A percentile compares a stretch with the other conserved stretches of the same genome.
Evolutionary conservation across 177 flowering plant species (phyloP).

Genomic region (Vitis hybrid): DNA sequence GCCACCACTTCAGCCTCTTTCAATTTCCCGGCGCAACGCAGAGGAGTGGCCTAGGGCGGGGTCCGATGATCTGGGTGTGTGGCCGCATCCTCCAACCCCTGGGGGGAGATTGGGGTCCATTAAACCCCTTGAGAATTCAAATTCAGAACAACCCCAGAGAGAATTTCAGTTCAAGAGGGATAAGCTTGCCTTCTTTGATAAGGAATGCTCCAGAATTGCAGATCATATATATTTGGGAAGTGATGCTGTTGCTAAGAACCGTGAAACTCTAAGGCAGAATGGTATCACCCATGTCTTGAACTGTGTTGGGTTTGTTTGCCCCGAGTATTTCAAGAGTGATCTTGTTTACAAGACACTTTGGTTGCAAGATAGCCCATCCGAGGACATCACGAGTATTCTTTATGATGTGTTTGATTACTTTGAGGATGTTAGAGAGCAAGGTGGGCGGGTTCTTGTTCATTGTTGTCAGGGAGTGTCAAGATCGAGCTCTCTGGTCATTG

Average conservation of each 20-base stretch:
- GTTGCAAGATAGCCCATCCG: slow-evolving; percentile 67
- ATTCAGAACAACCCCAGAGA: slow-evolving; percentile 24
- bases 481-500: slow-evolving; percentile 73
- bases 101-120: slow-evolving; percentile 22
- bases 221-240: slow-evolving; percentile 72
- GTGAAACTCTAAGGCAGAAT: slow-evolving; percentile 49
- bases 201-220: slow-evolving; percentile 64
- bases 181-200: slow-evolving; percentile 65
- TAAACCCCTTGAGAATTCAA: slow-evolving; percentile 12
- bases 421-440: slow-evolving; percentile 68
- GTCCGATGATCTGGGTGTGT: slow-evolving; percentile 69
- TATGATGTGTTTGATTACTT: slow-evolving; percentile 82
- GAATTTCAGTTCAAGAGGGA: slow-evolving; percentile 59
- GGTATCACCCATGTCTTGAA: slow-evolving; percentile 73
- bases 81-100: slow-evolving; percentile 67
- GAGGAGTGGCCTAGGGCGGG: slow-evolving; percentile 73
- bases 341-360: slow-evolving; percentile 77
- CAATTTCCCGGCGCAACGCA: slow-evolving; percentile 33
- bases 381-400: slow-evolving; percentile 73
- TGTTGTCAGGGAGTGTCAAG: slow-evolving; percentile 77
- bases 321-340: slow-evolving; percentile 70
- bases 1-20: slow-evolving; percentile 62
- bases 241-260: slow-evolving; percentile 64
- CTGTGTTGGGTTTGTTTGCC: slow-evolving; percentile 74
- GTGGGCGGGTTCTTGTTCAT: slow-evolving; percentile 70